Percentiles rank a stretch among this genome's conserved stretches.
Evolutionary conservation across 257 asterid species (phyloP).

Genomic region (Catharanthus roseus): DNA sequence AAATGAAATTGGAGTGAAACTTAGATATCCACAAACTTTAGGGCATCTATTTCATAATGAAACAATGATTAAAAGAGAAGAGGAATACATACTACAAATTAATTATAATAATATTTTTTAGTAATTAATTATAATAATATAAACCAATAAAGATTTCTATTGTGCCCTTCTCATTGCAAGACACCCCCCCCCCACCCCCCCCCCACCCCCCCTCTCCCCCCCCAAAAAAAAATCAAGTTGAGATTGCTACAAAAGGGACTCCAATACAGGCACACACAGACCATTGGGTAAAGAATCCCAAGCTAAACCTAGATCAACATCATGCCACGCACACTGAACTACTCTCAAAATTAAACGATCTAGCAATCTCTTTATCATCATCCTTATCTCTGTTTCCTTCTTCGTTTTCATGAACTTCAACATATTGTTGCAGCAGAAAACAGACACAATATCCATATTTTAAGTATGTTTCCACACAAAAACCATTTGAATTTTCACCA

Average conservation of each 20-base stretch:
- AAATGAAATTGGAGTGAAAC: constrained; percentile 10
- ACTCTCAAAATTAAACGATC: not conserved
- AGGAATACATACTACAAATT: no score
- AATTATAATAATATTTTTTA: no score
- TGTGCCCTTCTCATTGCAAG: not conserved
- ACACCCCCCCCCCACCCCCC: no score
- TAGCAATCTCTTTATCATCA: not conserved
- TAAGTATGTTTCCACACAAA: not conserved
- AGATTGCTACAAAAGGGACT: no score
- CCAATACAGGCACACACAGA: no score
- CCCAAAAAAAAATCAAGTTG: no score
- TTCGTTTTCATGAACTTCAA: not conserved
- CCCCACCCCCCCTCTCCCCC: no score
- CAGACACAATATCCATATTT: not conserved
- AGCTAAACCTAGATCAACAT: not conserved
- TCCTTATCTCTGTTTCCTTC: not conserved
- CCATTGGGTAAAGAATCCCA: not conserved
- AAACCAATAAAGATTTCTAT: not conserved
- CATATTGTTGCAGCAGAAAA: no score
- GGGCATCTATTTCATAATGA: constrained; percentile 1
- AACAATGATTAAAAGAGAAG: not conserved
- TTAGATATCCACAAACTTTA: not conserved
- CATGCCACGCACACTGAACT: not conserved
- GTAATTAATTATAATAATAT: no score
- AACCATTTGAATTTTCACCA: not conserved